phyloP scores from a whole-genome alignment of 1,139 yeast species.

The Meyerozyma smithsonii region DNA sequence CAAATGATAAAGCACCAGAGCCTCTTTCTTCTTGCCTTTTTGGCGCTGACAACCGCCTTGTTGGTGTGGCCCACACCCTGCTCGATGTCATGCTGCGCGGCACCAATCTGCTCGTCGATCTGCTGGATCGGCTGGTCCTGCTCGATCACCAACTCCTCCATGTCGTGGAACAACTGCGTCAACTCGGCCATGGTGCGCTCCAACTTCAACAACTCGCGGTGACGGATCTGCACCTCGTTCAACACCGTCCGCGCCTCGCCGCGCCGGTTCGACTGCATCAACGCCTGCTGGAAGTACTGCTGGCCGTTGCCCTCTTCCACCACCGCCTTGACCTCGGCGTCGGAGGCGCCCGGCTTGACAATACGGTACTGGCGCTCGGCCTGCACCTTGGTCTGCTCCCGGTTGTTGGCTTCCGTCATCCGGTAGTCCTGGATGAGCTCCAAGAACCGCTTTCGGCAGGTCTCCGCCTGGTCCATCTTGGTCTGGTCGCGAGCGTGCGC shows the following conservation, averaged over 20 bases:
- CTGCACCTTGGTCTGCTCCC: slow-evolving; percentile 78
- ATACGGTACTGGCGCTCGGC: slow-evolving; percentile 92
- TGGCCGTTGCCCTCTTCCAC: slow-evolving; percentile 81
- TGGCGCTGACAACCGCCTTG: slow-evolving; percentile 84
- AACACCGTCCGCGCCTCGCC: slow-evolving; percentile 96
- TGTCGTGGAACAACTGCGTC: slow-evolving; percentile 89
- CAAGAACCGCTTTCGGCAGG: slow-evolving; percentile 80
- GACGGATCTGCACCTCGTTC: slow-evolving; percentile 94
- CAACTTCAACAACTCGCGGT: slow-evolving; percentile 89
- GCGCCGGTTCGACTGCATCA: slow-evolving; percentile 85
- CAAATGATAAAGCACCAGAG: slow-evolving; percentile 78
- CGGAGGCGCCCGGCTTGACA: slow-evolving; percentile 90
- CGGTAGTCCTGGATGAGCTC: slow-evolving; percentile 83
- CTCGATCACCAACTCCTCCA: slow-evolving; percentile 95
- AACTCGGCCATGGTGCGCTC: slow-evolving; percentile 95
- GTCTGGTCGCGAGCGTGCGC: slow-evolving; percentile 70
- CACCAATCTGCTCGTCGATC: slow-evolving; percentile 74
- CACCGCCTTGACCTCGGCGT: slow-evolving; percentile 77
- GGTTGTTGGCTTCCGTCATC: slow-evolving; percentile 79
- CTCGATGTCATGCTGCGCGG: slow-evolving; percentile 88
- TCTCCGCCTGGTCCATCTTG: slow-evolving; percentile 87
- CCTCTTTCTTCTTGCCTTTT: slow-evolving; percentile 87
- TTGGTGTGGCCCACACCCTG: slow-evolving; percentile 93
- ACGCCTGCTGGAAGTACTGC: slow-evolving; percentile 92
- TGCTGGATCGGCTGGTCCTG: slow-evolving; percentile 87